These are phyloP conservation scores for Populus hybrid DNA, from an alignment of 441 rosid genomes.

Conservation along the genomic window DNA sequence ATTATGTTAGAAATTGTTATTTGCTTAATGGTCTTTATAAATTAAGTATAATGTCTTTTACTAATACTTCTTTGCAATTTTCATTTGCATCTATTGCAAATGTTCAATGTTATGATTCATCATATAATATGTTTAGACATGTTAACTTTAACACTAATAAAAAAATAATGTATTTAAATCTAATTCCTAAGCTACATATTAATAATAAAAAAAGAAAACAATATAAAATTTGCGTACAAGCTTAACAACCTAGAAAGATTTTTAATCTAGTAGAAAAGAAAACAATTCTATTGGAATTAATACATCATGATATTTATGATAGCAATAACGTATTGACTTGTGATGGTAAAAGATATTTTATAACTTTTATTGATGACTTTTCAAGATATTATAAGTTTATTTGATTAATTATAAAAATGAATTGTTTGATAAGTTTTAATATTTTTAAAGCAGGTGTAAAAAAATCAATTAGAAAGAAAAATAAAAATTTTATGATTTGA, in stretches of 20 bases:
- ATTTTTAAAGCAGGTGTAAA: background rate
- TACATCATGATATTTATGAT: background rate
- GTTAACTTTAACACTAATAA: background rate
- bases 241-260: background rate
- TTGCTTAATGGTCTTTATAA: background rate
- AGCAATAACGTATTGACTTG: background rate
- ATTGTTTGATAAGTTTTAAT: background rate
- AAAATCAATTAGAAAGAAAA: background rate
- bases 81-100: background rate
- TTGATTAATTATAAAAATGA: background rate
- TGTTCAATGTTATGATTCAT: conserved; percentile 2
- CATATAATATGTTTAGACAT: conserved; percentile 2
- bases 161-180: background rate
- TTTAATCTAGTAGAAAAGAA: background rate
- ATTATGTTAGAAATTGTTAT: background rate
- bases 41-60: background rate
- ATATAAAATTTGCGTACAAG: conserved; percentile 6
- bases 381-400: background rate
- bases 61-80: background rate
- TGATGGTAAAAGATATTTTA: no score
- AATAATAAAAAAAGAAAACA: background rate
- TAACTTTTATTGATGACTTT: background rate
- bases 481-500: background rate
- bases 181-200: background rate
- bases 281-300: background rate